These are phyloP conservation scores for Rhipidocladum racemiflorum DNA, from an alignment of 176 grass and related monocot species.

Conservation along the genomic window DNA sequence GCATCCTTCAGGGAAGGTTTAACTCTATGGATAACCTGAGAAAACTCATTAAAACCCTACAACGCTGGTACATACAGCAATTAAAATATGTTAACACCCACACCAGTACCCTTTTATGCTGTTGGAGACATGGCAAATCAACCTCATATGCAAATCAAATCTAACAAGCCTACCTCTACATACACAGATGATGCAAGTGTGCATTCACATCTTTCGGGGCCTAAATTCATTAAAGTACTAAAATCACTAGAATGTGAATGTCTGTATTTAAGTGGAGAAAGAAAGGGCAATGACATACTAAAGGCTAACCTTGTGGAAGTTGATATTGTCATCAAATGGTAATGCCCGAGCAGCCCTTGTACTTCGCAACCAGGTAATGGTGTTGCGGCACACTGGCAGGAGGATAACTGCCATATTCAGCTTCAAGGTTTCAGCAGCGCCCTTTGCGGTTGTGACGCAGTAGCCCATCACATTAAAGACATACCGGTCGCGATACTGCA, in stretches of 20 bases:
- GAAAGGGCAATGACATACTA: not conserved
- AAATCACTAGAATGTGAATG: not conserved
- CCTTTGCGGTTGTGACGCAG: slow-evolving; percentile 83
- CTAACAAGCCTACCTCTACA: not conserved
- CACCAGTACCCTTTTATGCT: not conserved
- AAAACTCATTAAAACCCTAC: too few species aligned
- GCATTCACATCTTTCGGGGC: not conserved
- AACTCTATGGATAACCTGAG: too few species aligned
- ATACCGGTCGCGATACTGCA: slow-evolving; percentile 76
- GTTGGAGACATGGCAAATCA: not conserved
- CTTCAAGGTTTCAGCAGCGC: slow-evolving; percentile 96
- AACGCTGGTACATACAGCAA: not conserved
- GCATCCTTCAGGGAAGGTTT: too few species aligned
- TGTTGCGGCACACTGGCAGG: slow-evolving; percentile 91
- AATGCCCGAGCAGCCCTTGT: slow-evolving; percentile 68
- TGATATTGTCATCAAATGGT: slow-evolving; percentile 98
- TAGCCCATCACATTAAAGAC: slow-evolving; percentile 91
- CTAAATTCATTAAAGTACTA: slow-evolving; percentile 12
- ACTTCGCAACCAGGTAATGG: slow-evolving; percentile 91
- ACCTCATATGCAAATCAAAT: not conserved
- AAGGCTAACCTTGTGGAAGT: slow-evolving; percentile 94
- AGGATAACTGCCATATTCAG: slow-evolving; percentile 97
- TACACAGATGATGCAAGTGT: not conserved
- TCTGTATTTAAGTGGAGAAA: slow-evolving; percentile 16
- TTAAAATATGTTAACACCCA: not conserved